Evolutionary conservation across 164 flowering plant genomes (phyloP).

Genomic region (Aristolochia fimbriata): DNA sequence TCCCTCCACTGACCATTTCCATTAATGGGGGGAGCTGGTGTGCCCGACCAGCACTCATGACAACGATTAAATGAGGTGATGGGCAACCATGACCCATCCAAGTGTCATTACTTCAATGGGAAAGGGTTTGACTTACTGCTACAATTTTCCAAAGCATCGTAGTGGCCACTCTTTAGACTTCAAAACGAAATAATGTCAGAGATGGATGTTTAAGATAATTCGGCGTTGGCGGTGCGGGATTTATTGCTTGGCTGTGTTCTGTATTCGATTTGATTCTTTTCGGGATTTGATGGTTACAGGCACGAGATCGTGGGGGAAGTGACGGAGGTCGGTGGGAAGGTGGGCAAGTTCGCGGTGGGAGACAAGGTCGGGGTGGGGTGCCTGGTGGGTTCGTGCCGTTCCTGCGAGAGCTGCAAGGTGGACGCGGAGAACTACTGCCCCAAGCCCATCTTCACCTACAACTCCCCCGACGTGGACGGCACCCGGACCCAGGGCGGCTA

Average conservation of each 20-base stretch:
- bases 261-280: too few relatives aligned
- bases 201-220: too few relatives aligned
- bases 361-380: conserved; percentile 38
- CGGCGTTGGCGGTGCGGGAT: too few relatives aligned
- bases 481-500: conserved; percentile 30
- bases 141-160: too few relatives aligned
- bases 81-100: too few relatives aligned
- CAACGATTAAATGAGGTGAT: too few relatives aligned
- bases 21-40: not conserved
- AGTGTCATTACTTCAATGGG: too few relatives aligned
- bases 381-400: conserved; percentile 22
- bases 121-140: too few relatives aligned
- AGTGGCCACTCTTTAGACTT: too few relatives aligned
- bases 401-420: conserved; percentile 20
- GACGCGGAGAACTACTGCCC: conserved; percentile 29
- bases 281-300: conserved; percentile 19
- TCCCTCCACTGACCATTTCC: too few relatives aligned
- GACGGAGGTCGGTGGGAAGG: conserved; percentile 21
- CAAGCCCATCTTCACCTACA: conserved; percentile 19
- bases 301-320: conserved; percentile 35
- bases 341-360: conserved; percentile 27
- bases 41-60: not conserved
- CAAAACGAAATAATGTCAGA: too few relatives aligned
- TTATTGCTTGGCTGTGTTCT: too few relatives aligned
- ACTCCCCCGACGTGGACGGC: conserved; percentile 15